A percentile compares a stretch with the other conserved stretches of the same genome.
Evolutionary conservation across 768 basidiomycete genomes (phyloP).

Genomic region (Tricholoma sp.): DNA sequence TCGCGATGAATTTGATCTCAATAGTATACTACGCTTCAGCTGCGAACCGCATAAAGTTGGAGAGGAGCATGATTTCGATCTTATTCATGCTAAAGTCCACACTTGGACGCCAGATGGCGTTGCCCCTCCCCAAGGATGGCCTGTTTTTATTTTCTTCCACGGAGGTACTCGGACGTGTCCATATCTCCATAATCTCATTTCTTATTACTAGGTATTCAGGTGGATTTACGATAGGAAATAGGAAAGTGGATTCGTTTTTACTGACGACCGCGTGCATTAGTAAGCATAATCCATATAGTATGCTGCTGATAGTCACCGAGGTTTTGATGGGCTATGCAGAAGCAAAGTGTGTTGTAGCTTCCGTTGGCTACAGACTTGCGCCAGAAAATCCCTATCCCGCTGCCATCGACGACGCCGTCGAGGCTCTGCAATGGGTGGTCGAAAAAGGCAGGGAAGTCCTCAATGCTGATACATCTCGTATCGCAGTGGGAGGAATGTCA

Average conservation of each 20-base stretch:
- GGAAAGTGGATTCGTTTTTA: slow-evolving; percentile 53
- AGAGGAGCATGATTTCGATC: slow-evolving; percentile 37
- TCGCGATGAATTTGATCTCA: slow-evolving; percentile 28
- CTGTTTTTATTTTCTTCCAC: background rate
- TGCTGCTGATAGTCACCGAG: no score
- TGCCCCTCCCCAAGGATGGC: background rate
- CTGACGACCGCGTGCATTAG: slow-evolving; percentile 55
- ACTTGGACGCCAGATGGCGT: slow-evolving; percentile 57
- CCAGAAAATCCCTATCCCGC: slow-evolving; percentile 70
- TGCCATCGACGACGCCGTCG: background rate
- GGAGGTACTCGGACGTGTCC: background rate
- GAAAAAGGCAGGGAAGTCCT: slow-evolving; percentile 41
- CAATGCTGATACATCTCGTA: slow-evolving; percentile 41
- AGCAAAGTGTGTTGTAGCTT: background rate
- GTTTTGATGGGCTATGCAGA: background rate
- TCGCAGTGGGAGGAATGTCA: slow-evolving; percentile 72
- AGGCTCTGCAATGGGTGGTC: slow-evolving; percentile 66
- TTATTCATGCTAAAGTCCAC: slow-evolving; percentile 51
- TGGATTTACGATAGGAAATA: slow-evolving; percentile 73
- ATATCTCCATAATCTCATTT: no score
- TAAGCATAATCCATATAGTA: slow-evolving; percentile 11
- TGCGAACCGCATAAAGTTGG: no score
- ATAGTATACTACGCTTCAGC: no score
- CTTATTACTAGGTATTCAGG: slow-evolving; percentile 17
- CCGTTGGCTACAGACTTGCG: slow-evolving; percentile 65